phyloP scores from a whole-genome alignment of 768 basidiomycete genomes.

The Agaricus subrufescens region DNA sequence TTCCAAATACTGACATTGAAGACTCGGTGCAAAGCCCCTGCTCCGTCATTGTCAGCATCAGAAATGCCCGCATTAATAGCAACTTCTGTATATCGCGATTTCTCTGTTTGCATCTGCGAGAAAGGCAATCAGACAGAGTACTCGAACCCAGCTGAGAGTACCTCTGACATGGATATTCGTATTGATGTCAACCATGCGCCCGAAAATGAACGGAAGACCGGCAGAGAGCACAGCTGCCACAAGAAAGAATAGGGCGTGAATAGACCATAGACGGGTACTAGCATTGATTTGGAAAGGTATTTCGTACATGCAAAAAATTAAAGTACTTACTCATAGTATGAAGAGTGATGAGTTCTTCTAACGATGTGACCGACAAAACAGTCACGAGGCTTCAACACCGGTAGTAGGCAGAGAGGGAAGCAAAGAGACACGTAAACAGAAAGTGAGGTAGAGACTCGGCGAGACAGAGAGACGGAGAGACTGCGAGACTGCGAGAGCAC shows the following conservation, averaged over 20 bases:
- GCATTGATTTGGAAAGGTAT: too few relatives aligned
- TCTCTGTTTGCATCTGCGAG: conserved; percentile 25
- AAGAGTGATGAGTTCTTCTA: too few relatives aligned
- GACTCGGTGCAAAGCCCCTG: conserved; percentile 17
- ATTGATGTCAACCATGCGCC: conserved; percentile 30
- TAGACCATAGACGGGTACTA: conserved; percentile 32
- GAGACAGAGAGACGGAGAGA: too few relatives aligned
- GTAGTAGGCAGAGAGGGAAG: too few relatives aligned
- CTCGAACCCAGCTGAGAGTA: neutral
- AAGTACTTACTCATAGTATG: too few relatives aligned
- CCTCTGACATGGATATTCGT: conserved; percentile 23
- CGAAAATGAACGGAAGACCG: conserved; percentile 29
- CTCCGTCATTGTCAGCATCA: conserved; percentile 26
- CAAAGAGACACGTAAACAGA: too few relatives aligned
- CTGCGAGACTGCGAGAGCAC: too few relatives aligned
- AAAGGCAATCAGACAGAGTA: neutral
- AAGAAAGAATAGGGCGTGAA: conserved; percentile 32
- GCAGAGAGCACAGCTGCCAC: conserved; percentile 22
- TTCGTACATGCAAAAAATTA: too few relatives aligned
- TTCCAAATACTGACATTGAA: conserved; percentile 16
- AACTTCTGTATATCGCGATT: conserved; percentile 26
- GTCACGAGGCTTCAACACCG: too few relatives aligned
- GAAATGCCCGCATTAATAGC: conserved; percentile 30
- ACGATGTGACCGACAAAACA: too few relatives aligned
- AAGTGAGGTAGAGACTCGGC: too few relatives aligned